Evolutionary conservation across 495 filamentous ascomycete genomes (phyloP), one percentile per base, ranked within the genome.

Genomic region (Penicillium odoratum): DNA sequence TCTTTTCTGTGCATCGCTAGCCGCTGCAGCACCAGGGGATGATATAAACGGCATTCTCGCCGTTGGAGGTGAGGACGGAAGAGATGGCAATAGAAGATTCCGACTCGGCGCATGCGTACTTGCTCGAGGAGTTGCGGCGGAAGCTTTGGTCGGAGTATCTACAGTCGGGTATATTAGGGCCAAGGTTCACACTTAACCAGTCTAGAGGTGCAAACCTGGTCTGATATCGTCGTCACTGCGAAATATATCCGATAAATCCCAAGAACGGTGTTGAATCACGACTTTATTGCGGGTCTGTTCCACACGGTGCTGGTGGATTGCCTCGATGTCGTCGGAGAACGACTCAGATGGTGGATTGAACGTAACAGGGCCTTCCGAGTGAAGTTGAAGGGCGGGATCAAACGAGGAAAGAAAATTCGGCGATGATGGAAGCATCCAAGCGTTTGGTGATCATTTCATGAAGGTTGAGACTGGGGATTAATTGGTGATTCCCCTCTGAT

Each of bases 211-310:
- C 75, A 58, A 61, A 82, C 79, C 66, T 62, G 72, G 71, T 61
- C 71, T 76, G 68, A 79, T 74, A 61, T 76, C 80, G 56, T 84
- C 83, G 61, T 87, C 85, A 57, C 84, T 89, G 51, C 81, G 76
- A 68, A 89, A 89, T 8, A 80, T 76, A 57, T 88, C 85, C 18
- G 72, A 74, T 15, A 80, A 62, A 53, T 81, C 74, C 80, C 83
- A 86, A 38, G 78, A 70, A 30, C 86, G 76, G 63, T 88, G 82
- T 61, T 86, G 86, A 44, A 89, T 87, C 11, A 88, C 85, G 31
- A 86, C 75, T 53, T 74, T 83, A 59, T 85, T 82, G 50, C 70
- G 73, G 28, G 75, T 75, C 46, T 72, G 77, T 58, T 88, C 84
- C 45, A 70, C 65, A n/a, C 75, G 68, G 40, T 79, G 64, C 4